Evolutionary conservation across 805 yeast genomes (phyloP), one percentile per base, ranked within the genome.

Genomic region (Maudiozyma turicensis): DNA sequence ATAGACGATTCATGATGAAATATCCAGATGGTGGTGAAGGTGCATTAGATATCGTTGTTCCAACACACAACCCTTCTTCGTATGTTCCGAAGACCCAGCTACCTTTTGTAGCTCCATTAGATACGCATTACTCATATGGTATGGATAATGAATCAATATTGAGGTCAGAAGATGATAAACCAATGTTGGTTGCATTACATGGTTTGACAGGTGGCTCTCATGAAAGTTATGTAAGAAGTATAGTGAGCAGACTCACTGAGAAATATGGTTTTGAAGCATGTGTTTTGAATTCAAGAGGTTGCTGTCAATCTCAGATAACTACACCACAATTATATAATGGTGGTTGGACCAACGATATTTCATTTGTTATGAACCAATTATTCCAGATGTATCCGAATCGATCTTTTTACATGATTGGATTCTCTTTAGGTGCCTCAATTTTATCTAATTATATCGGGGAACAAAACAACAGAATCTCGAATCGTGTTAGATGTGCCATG

Each of bases 171-270:
- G 70, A 66, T 45, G 55, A 70, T 3, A 72, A 64, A 44, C 95
- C 95, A 2, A 70, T 87, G 58, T 69, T 84, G 14, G 74, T 86
- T 32, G 67, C 78, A 3, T 65, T 84, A 40, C 95, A 87, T 60
- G 95, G 95, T 0, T 74, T 86, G 38, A 82, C 86, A 1, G 95
- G 95, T 6, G 93, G 95, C 0, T 81, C 90, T n/a, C 85, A 82
- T 53, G 95, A 86, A 61, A 73, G 84, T 6, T 80, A 86, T 59
- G 79, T 86, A 40, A 73, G 93, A 28, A 74, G 85, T 48, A 60
- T 82, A 37, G 74, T 79, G 14, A 67, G 71, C 42, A 60, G 66
- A 26, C 60, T 78, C 14, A 63, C 74, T 3, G 52, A 57, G 5
- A 38, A 49, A 2, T 60, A 57, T 44, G 56, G 70, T 1, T 83